Evolutionary conservation across 495 filamentous ascomycete genomes (phyloP).

Genomic region (Talaromyces thailandensis): DNA sequence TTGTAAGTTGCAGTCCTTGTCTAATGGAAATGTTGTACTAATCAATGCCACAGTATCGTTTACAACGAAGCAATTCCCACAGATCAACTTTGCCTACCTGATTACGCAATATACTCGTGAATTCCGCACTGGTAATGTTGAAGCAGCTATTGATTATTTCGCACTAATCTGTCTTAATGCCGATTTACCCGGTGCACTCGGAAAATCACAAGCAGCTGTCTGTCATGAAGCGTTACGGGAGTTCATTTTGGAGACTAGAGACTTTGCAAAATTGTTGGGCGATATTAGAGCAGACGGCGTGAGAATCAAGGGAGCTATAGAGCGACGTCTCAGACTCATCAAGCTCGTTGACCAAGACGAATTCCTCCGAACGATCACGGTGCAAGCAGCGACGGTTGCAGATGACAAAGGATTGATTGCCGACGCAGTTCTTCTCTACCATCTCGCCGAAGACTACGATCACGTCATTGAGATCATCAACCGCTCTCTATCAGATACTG

Average conservation of each 20-base stretch:
- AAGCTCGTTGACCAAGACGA: slow-evolving; percentile 67
- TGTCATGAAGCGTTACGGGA: slow-evolving; percentile 95
- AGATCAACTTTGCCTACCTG: slow-evolving; percentile 90
- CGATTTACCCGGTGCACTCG: slow-evolving; percentile 64
- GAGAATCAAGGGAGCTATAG: slow-evolving; percentile 76
- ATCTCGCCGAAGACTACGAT: slow-evolving; percentile 91
- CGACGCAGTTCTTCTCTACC: slow-evolving; percentile 89
- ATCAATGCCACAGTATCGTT: slow-evolving; percentile 43
- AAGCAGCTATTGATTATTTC: slow-evolving; percentile 88
- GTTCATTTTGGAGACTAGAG: slow-evolving; percentile 85
- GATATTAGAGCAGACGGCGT: slow-evolving; percentile 78
- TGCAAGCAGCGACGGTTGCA: slow-evolving; percentile 81
- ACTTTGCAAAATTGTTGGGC: slow-evolving; percentile 88
- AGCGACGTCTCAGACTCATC: slow-evolving; percentile 80
- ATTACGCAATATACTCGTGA: slow-evolving; percentile 91
- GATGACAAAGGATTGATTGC: slow-evolving; percentile 89
- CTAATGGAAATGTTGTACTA: slow-evolving; percentile 18
- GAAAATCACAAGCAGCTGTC: slow-evolving; percentile 66
- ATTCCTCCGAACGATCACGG: slow-evolving; percentile 77
- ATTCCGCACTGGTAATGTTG: slow-evolving; percentile 81
- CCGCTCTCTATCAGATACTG: slow-evolving; percentile 78
- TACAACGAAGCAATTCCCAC: slow-evolving; percentile 68
- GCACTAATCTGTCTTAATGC: slow-evolving; percentile 85
- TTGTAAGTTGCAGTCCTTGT: slow-evolving; percentile 32
- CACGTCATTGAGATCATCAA: slow-evolving; percentile 82